Evolutionary conservation across 75 land plant species (phyloP), one percentile per base, ranked within the genome.

Genomic region (Sequoia sempervirens): DNA sequence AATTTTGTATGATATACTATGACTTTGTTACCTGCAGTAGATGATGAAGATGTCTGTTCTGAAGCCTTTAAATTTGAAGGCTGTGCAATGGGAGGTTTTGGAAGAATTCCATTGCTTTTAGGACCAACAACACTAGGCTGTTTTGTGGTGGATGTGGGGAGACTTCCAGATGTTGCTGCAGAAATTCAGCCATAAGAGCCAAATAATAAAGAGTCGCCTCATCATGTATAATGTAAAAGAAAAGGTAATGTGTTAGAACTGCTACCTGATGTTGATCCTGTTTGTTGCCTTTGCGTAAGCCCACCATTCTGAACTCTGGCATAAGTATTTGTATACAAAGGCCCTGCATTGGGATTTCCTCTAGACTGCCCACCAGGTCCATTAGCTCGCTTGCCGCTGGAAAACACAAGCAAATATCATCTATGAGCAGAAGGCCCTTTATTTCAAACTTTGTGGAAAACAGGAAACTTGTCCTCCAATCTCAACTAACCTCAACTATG

Each of bases 381-480:
- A 86, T 86, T 86, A 3, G 82, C 69, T 28, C 82, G 82, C 88
- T 86, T 86, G 26, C 79, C 88, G 80, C 88, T 86, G 74, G 34
- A 45, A 84, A 47, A 18, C 17, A 64, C 15, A 86, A 83, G 56
- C 2, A 41, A 38, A 47, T 13, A 81, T 56, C 41, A 81, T 52
- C 38, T 61, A 4, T 53, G 37, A 36, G 2, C 23, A 68, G 34
- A 78, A 45, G 4, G 3, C 7, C 50, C 15, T 26, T n/a, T 11
- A 11, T 78, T 3, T 23, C 13, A 75, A 76, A 78, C 4, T 23
- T 78, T 10, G 43, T n/a, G 4, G 20, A 43, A 41, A 23, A 78
- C 46, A 26, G 43, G 23, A 18, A 40, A 38, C 41, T 37, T 1
- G 6, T 5, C 41, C 23, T 37, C 75, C 36, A 14, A 15, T 37